A percentile compares a stretch with the other conserved stretches of the same genome.
These are phyloP conservation scores for Mucor indicus DNA, from an alignment of 371 early-diverging fungal genomes.

Conservation along the genomic window DNA sequence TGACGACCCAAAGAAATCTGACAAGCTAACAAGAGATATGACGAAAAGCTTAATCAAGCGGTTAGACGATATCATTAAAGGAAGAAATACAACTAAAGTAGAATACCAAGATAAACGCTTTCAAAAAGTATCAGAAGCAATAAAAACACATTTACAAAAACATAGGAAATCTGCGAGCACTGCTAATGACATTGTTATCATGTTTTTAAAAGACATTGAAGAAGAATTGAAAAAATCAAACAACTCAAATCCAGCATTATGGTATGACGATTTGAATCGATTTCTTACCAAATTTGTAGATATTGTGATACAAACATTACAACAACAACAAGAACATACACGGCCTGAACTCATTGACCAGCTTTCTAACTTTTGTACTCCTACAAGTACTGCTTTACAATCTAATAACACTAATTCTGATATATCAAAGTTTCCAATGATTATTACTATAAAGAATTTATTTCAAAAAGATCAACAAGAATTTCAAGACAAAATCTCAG, in stretches of 20 bases:
- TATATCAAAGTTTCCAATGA: conserved; percentile 17
- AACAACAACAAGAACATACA: conserved; percentile 36
- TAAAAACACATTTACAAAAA: conserved; percentile 22
- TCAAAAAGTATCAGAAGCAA: conserved; percentile 16
- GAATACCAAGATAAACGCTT: conserved; percentile 28
- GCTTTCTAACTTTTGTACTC: conserved; percentile 6
- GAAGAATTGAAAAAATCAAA: conserved; percentile 20
- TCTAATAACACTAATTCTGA: background rate
- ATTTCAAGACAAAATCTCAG: conserved; percentile 18
- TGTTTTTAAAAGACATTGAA: conserved; percentile 35
- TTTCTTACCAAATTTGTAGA: conserved; percentile 32
- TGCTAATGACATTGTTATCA: conserved; percentile 34
- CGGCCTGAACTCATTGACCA: conserved; percentile 40
- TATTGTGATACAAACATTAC: conserved; percentile 36
- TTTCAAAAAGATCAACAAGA: conserved; percentile 23
- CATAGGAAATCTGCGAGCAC: conserved; percentile 33
- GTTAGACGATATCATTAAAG: conserved; percentile 33
- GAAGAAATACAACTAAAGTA: conserved; percentile 20
- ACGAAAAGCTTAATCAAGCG: conserved; percentile 27
- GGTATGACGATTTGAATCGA: conserved; percentile 30
- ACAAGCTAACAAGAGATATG: conserved; percentile 40
- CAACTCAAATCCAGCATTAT: conserved; percentile 17
- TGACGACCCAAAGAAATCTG: conserved; percentile 22
- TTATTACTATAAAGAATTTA: conserved; percentile 20
- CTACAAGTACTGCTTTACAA: background rate